phyloP scores from a whole-genome alignment of 2,329 filamentous ascomycete species.

The Neurospora sp. region DNA sequence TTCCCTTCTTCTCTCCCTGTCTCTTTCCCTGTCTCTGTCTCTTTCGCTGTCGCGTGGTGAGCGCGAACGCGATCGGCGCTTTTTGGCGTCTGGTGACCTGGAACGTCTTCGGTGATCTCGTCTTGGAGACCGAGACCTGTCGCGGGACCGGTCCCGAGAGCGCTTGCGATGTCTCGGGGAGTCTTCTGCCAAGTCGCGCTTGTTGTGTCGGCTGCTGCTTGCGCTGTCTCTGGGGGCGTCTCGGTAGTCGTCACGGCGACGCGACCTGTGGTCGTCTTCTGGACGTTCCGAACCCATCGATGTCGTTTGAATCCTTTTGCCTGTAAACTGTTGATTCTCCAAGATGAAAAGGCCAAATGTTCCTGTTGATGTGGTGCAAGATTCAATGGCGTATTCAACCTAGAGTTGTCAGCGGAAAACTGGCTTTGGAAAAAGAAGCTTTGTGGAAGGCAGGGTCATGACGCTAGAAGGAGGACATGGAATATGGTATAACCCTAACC shows the following conservation, averaged over 20 bases:
- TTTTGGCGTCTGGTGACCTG: constrained; percentile 12
- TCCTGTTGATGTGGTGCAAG: too few species aligned
- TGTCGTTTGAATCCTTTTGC: not conserved
- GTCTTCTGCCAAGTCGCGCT: constrained; percentile 6
- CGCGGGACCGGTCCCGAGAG: constrained; percentile 1
- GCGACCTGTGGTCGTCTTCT: constrained; percentile 8
- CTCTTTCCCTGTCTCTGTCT: not conserved
- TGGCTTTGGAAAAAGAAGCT: not conserved
- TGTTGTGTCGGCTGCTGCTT: constrained; percentile 4
- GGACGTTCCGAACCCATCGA: constrained; percentile 12
- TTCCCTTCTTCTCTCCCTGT: constrained; percentile 9
- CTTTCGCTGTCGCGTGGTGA: not conserved
- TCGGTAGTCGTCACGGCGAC: constrained; percentile 7
- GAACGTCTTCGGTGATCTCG: constrained; percentile 13
- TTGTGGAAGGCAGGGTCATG: not conserved
- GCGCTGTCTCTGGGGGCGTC: constrained; percentile 5
- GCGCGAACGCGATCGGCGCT: constrained; percentile 12
- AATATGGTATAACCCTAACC: not conserved
- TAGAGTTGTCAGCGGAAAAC: not conserved
- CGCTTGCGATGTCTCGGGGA: constrained; percentile 7
- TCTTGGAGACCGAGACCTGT: constrained; percentile 9
- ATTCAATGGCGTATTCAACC: not conserved
- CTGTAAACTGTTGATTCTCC: not conserved
- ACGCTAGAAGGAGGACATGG: not conserved
- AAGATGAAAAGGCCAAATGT: not conserved